phyloP scores from a whole-genome alignment of 139 green algal species.

The Micromonas commoda region DNA sequence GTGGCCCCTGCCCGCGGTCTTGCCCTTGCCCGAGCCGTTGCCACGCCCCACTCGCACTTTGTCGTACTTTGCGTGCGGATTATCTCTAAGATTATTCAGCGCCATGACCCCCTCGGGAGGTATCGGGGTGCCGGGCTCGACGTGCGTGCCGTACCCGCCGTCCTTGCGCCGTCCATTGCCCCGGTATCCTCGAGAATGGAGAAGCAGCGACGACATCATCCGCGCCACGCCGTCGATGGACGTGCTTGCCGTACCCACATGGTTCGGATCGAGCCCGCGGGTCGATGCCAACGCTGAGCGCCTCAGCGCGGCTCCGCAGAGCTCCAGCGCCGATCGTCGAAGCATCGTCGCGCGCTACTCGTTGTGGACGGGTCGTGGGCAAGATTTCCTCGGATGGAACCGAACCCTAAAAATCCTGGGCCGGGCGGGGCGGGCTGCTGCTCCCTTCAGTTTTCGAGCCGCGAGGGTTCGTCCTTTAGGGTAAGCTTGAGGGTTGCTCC shows the following conservation, averaged over 20 bases:
- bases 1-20: constrained; percentile 64
- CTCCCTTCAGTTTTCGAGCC: too few species aligned
- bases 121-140: not conserved
- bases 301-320: too few species aligned
- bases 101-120: not conserved
- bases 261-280: not conserved
- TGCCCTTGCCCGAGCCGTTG: constrained; percentile 62
- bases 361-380: not conserved
- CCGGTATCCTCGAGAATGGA: not conserved
- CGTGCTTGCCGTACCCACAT: not conserved
- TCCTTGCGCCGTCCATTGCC: not conserved
- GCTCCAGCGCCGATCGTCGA: too few species aligned
- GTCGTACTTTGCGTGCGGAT: not conserved
- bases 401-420: too few species aligned
- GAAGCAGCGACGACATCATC: too few species aligned
- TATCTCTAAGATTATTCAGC: not conserved
- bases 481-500: too few species aligned
- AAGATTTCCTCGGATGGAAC: too few species aligned
- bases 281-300: too few species aligned
- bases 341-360: not conserved
- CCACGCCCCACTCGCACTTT: constrained; percentile 58
- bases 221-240: too few species aligned
- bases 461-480: too few species aligned
- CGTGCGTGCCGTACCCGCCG: not conserved
- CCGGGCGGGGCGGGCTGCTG: too few species aligned